Evolutionary conservation across 2,329 filamentous ascomycete genomes (phyloP).

Genomic region (Stachybotrys echinatus): DNA sequence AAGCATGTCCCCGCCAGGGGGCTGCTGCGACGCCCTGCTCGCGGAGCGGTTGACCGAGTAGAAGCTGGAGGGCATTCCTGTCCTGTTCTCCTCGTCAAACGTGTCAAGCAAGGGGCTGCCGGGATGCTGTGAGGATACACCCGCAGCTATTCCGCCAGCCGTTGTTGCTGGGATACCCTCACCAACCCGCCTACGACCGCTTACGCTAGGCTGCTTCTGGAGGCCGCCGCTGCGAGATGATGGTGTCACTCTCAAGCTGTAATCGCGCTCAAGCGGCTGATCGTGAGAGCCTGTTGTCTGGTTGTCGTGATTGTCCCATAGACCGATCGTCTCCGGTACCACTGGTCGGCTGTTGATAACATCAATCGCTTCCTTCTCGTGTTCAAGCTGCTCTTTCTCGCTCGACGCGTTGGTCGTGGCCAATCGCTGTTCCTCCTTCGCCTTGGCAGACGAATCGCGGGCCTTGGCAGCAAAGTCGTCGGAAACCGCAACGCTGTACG

Average conservation of each 20-base stretch:
- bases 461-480: conserved; percentile 62
- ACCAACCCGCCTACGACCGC: conserved; percentile 44
- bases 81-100: conserved; percentile 40
- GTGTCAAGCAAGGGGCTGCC: conserved; percentile 24
- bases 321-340: conserved; percentile 16
- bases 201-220: conserved; percentile 21
- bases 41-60: conserved; percentile 23
- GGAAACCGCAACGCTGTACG: conserved; percentile 72
- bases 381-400: conserved; percentile 19
- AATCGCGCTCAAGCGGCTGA: neutral
- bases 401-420: conserved; percentile 30
- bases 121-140: conserved; percentile 15
- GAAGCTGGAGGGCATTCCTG: conserved; percentile 22
- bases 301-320: conserved; percentile 11
- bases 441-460: conserved; percentile 52
- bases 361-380: conserved; percentile 39
- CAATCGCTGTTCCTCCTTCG: conserved; percentile 62
- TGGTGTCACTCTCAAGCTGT: conserved; percentile 1
- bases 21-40: conserved; percentile 10
- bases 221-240: conserved; percentile 5
- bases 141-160: conserved; percentile 14
- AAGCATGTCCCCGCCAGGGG: conserved; percentile 10
- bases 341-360: conserved; percentile 35
- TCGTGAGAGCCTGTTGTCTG: neutral
- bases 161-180: conserved; percentile 32